These are phyloP conservation scores for Phytophthora aleatoria DNA, from an alignment of 352 stramenopile genomes.

Conservation along the genomic window DNA sequence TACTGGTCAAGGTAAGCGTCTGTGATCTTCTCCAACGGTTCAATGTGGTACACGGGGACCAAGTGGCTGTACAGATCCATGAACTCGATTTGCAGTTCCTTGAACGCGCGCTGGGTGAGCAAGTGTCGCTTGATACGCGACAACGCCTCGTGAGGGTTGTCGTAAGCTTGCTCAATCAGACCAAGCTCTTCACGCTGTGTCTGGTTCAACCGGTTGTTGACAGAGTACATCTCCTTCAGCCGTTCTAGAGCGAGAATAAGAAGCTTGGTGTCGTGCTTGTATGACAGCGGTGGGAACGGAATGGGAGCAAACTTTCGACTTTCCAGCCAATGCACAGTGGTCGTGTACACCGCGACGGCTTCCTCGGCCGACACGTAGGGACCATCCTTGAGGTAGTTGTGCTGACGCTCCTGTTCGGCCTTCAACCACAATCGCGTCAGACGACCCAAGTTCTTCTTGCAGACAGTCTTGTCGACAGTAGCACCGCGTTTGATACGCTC, in stretches of 20 bases:
- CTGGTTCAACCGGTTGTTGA: slow-evolving; percentile 98
- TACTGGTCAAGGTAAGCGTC: slow-evolving; percentile 99
- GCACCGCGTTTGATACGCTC: slow-evolving; percentile 99
- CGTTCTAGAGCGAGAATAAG: slow-evolving; percentile 99
- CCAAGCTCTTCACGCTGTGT: slow-evolving; percentile 98
- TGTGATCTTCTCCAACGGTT: slow-evolving; percentile 99
- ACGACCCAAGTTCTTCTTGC: slow-evolving; percentile 99
- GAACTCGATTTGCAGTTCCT: slow-evolving; percentile 99
- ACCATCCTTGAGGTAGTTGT: slow-evolving; percentile 99
- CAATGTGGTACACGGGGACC: slow-evolving; percentile 99
- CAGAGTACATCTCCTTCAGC: slow-evolving; percentile 98
- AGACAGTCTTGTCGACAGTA: slow-evolving; percentile 99
- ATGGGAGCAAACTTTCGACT: slow-evolving; percentile 99
- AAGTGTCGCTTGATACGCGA: slow-evolving; percentile 99
- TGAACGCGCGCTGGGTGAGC: slow-evolving; percentile 99
- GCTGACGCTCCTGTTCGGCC: slow-evolving; percentile 99
- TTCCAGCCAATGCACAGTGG: slow-evolving; percentile 99
- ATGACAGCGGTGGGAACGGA: slow-evolving; percentile 98
- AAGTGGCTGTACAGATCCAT: slow-evolving; percentile 99
- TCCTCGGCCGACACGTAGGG: slow-evolving; percentile 99
- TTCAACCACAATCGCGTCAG: slow-evolving; percentile 99
- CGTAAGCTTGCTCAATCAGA: slow-evolving; percentile 99
- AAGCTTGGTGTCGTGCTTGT: slow-evolving; percentile 99
- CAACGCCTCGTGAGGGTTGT: slow-evolving; percentile 99
- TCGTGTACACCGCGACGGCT: slow-evolving; percentile 99